Evolutionary conservation across 2,329 filamentous ascomycete species (phyloP), one percentile per base, ranked within the genome.

Genomic region (Verticillium longisporum): DNA sequence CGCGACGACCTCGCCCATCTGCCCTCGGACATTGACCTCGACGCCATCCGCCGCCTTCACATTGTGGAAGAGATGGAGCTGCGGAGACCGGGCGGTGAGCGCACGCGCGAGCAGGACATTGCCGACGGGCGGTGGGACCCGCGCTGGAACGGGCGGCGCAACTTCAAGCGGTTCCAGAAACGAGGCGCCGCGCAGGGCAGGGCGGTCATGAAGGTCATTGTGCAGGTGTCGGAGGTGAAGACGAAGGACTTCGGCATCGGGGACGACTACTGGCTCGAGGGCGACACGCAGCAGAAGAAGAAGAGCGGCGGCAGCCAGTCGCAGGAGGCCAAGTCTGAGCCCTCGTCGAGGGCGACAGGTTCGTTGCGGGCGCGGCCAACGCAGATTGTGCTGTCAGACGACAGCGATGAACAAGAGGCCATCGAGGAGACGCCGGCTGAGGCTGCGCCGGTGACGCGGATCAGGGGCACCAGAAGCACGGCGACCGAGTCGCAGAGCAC

Each of bases 121-220:
- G 78, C 75, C 1, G 77, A 79, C 54, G 80, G 81, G 5, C 82
- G 91, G 50, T 97, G 94, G 93, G 85, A 97, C 66, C 87, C 91
- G 1, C 82, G 82, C 45, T 99, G 95, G 95, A 96, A 97, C 71
- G 95, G 94, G 0, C 83, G 94, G 54, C 94, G 92, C 74, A 98
- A 99, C 70, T 99, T 97, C 78, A 99, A 99, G 73, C 90, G 86
- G 68, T 99, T 99, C 70, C 81, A 82, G 26, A 81, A 80, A 60
- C 80, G 84, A 59, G 87, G 84, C 31, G 83, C 83, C 21, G 66
- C 66, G 6, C 64, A 68, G 1, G 77, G 81, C 6, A 72, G 81
- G 15, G 72, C 75, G 2, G 72, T 75, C 1, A 73, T 77, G 33
- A 77, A 76, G 60, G 77, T 90, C 37, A 89, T 96, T 45, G 85